Conservation (phyloP, 2,329 filamentous ascomycete genomes). For the Xylaria arbuscula region DNA sequence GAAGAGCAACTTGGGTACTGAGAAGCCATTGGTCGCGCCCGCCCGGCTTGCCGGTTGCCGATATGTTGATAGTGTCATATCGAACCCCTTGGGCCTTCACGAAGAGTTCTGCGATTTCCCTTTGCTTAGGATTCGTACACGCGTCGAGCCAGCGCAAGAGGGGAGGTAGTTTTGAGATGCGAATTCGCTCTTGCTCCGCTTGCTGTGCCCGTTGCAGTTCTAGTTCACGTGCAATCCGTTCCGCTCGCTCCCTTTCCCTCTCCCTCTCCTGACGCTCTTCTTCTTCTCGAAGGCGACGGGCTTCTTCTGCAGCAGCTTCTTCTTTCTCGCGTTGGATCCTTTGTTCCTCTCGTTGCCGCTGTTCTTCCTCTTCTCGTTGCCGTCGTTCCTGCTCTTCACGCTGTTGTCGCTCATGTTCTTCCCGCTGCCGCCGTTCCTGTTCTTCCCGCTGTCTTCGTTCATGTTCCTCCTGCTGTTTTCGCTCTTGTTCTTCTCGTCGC, state of each 20-base stretch:
- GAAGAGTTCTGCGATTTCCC: conserved; percentile 65
- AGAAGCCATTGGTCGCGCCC: conserved; percentile 75
- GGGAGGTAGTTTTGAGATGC: conserved; percentile 68
- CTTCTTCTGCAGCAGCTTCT: conserved; percentile 47
- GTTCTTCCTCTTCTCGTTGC: conserved; percentile 54
- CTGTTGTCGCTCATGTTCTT: conserved; percentile 48
- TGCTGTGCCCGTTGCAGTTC: conserved; percentile 63
- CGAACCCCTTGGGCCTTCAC: conserved; percentile 68
- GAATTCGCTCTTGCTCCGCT: conserved; percentile 66
- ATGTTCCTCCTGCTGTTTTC: conserved; percentile 23
- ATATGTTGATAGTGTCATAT: conserved; percentile 70
- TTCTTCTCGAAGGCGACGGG: conserved; percentile 60
- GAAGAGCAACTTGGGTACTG: conserved; percentile 71
- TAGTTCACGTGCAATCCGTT: conserved; percentile 62
- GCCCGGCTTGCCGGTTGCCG: conserved; percentile 62
- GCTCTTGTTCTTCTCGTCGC: conserved; percentile 50
- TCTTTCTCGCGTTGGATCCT: conserved; percentile 43
- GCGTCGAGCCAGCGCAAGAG: conserved; percentile 70
- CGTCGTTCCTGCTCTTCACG: conserved; percentile 42
- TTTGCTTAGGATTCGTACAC: conserved; percentile 62
- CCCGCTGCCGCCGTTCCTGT: conserved; percentile 50
- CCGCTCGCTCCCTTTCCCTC: conserved; percentile 58
- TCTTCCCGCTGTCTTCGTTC: conserved; percentile 52
- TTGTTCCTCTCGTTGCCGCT: conserved; percentile 52
- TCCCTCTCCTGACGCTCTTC: conserved; percentile 62